Conservation (phyloP, 805 yeast species). For the Limtongozyma cylindracea region DNA sequence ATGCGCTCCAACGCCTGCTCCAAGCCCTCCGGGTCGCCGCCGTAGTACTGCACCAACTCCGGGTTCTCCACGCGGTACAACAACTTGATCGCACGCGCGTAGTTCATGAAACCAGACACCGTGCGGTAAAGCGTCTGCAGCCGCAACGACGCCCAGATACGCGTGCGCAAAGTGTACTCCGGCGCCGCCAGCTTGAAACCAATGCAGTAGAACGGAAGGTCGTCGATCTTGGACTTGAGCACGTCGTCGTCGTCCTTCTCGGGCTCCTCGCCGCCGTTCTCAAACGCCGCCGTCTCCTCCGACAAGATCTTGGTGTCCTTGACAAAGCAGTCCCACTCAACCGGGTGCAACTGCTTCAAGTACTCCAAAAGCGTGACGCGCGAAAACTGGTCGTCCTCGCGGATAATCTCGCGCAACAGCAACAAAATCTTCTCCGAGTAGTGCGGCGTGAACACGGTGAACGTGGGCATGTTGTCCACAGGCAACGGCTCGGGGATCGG, state of each 20-base stretch:
- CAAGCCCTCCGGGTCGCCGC: constrained; percentile 91
- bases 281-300: constrained; percentile 74
- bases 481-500: constrained; percentile 98
- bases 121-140: constrained; percentile 94
- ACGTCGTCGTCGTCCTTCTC: constrained; percentile 23
- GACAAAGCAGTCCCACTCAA: constrained; percentile 95
- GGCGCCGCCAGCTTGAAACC: constrained; percentile 98
- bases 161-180: constrained; percentile 82
- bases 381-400: constrained; percentile 93
- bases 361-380: constrained; percentile 87
- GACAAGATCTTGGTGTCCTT: constrained; percentile 90
- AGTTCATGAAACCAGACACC: constrained; percentile 95
- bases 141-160: constrained; percentile 97
- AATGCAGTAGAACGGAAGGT: constrained; percentile 81
- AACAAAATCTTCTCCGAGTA: constrained; percentile 84
- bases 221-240: constrained; percentile 71
- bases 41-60: constrained; percentile 90
- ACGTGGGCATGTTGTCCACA: constrained; percentile 98
- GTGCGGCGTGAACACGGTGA: constrained; percentile 91
- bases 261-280: constrained; percentile 21
- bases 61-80: constrained; percentile 89
- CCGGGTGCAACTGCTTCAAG: constrained; percentile 83
- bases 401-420: constrained; percentile 85
- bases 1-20: constrained; percentile 83
- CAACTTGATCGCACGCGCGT: constrained; percentile 85